Base-by-base conservation (phyloP, 2,329 filamentous ascomycete genomes). In the Pleochaeta shiraiana region DNA sequence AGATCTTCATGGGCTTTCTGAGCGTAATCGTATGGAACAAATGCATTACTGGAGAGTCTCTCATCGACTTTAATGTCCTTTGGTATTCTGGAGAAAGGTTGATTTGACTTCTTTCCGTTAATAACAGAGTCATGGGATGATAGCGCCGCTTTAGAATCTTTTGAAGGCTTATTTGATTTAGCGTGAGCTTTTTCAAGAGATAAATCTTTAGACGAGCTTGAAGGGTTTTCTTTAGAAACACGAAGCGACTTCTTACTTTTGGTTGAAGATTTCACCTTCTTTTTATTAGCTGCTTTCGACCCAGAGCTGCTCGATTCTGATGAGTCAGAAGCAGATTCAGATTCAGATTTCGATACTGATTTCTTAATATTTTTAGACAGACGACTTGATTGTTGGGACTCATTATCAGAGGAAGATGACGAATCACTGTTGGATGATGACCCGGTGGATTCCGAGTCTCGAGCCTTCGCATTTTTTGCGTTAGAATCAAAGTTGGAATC, bases 1-100 rank as follows among this genome's bases (percentile, higher is more conserved):
- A 98, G 77, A 73, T 96, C 91, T 69, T 90, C 82, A 72, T 91
- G 88, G 9, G 95, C 95, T 70, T 84, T 84, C 70, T 93, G 86
- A 28, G 91, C 92, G 76, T 97, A 98, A 68, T 87, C 85, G 74
- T 96, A 90, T 26, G 84, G 79, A 12, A 89, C 79, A 73, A 92
- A 97, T 16, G 82, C 83, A 75, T 97, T 96, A 70, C 86, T 90
- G 2, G 83, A 73, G 70, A 90, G 85, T 70, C 78, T 82, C 26
- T 82, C 79, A 70, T 90, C 86, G 65, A 88, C 86, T 67, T 77
- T 76, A 70, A 83, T 81, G 73, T 85, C 81, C 74, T 81, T 83
- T 72, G 83, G 83, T 73, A 89, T 88, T 71, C 85, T 88, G 67
- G 83, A 95, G 77, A 88, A 96, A 69, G 81, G 90, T 74, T 81